phyloP scores from a whole-genome alignment of 176 grass and related monocot genomes.

The Elymus sibiricus region DNA sequence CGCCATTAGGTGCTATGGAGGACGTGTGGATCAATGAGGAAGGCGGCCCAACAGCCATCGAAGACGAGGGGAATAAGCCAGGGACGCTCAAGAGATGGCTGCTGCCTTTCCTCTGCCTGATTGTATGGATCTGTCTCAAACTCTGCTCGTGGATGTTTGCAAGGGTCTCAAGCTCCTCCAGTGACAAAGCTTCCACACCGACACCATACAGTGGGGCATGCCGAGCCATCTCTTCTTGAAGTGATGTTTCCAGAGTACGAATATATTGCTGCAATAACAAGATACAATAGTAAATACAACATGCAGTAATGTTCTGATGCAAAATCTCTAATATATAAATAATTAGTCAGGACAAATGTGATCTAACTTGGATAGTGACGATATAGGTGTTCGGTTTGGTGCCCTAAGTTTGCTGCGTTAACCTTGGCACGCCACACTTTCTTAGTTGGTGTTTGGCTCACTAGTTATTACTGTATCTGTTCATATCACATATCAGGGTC shows the following conservation, averaged over 20 bases:
- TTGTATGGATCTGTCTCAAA: slow-evolving; percentile 67
- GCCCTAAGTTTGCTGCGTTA: not conserved
- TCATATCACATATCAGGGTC: not conserved
- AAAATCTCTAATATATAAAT: not conserved
- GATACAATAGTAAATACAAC: slow-evolving; percentile 22
- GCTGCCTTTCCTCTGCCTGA: slow-evolving; percentile 61
- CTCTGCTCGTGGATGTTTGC: slow-evolving; percentile 78
- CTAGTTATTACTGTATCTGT: not conserved
- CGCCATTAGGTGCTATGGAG: slow-evolving; percentile 57
- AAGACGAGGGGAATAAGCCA: slow-evolving; percentile 54
- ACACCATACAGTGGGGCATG: slow-evolving; percentile 86
- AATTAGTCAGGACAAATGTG: not conserved
- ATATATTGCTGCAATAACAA: slow-evolving; percentile 89
- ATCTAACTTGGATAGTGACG: not conserved
- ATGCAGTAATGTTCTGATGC: not conserved
- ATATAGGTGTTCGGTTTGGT: slow-evolving; percentile 1
- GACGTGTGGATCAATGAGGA: slow-evolving; percentile 60
- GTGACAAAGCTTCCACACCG: slow-evolving; percentile 62
- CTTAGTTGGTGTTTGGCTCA: not conserved
- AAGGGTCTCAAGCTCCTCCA: slow-evolving; percentile 79
- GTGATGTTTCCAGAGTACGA: slow-evolving; percentile 69
- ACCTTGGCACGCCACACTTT: not conserved
- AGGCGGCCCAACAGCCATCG: slow-evolving; percentile 49
- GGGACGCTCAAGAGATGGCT: slow-evolving; percentile 53
- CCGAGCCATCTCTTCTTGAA: slow-evolving; percentile 90